Conservation (phyloP, 2,329 filamentous ascomycete species). For the Xylariaceae sp. region DNA sequence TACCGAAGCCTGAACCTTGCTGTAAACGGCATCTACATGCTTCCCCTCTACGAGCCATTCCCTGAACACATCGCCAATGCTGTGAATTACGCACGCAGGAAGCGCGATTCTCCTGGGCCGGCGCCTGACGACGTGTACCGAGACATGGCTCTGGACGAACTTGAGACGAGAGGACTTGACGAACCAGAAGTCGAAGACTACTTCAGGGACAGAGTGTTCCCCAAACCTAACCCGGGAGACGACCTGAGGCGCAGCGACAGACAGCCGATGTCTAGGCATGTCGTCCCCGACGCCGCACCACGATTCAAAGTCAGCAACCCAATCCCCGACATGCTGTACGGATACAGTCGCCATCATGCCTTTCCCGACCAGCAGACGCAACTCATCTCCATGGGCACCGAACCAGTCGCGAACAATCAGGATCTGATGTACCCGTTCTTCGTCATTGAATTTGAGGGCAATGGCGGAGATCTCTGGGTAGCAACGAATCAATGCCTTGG, state of each 20-base stretch:
- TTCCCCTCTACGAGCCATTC: slow-evolving; percentile 8
- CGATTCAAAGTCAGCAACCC: slow-evolving; percentile 14
- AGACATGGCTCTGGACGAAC: slow-evolving; percentile 9
- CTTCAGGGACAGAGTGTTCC: slow-evolving; percentile 12
- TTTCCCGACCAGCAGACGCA: slow-evolving; percentile 14
- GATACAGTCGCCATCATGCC: slow-evolving; percentile 11
- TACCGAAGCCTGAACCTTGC: slow-evolving; percentile 17
- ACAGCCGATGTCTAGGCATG: slow-evolving; percentile 10
- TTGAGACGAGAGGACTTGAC: slow-evolving; percentile 5
- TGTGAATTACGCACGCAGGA: slow-evolving; percentile 11
- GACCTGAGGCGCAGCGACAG: slow-evolving; percentile 10
- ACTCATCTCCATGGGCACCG: slow-evolving; percentile 9
- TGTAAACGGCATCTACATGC: slow-evolving; percentile 17
- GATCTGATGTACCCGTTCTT: slow-evolving; percentile 21
- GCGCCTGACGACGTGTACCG: slow-evolving; percentile 8
- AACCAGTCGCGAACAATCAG: slow-evolving; percentile 1
- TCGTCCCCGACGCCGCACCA: slow-evolving; percentile 10
- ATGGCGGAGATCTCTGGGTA: slow-evolving; percentile 25
- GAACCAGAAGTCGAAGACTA: slow-evolving; percentile 15
- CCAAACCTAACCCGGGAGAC: slow-evolving; percentile 8
- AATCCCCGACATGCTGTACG: slow-evolving; percentile 17
- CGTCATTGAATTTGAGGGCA: slow-evolving; percentile 23
- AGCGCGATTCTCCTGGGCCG: slow-evolving; percentile 13
- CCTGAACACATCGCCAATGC: slow-evolving; percentile 12
- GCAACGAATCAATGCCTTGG: slow-evolving; percentile 30